These are phyloP conservation scores for Leucaena leucocephala DNA, from an alignment of 306 rosid genomes.

Conservation along the genomic window DNA sequence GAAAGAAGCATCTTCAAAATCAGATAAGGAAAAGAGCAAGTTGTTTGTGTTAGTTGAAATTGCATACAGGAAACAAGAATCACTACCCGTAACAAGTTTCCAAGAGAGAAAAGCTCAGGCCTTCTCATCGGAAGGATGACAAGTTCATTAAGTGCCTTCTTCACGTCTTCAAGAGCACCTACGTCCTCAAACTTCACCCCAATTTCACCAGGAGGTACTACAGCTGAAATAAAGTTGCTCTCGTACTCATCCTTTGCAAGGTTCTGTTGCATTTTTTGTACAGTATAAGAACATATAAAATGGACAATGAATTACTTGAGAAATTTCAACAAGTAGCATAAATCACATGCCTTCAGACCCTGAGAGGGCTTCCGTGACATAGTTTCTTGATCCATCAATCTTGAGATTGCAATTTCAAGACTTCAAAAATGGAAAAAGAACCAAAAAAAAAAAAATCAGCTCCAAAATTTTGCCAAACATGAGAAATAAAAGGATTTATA, in stretches of 20 bases:
- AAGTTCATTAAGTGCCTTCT: conserved; percentile 84
- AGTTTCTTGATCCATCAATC: conserved; percentile 82
- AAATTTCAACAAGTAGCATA: conserved; percentile 23
- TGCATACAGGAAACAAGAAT: conserved; percentile 28
- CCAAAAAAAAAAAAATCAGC: conserved; percentile 34
- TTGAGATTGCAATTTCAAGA: conserved; percentile 79
- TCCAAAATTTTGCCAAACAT: conserved; percentile 13
- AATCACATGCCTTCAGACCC: conserved; percentile 73
- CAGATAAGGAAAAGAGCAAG: conserved; percentile 23
- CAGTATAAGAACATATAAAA: conserved; percentile 16
- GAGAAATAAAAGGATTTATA: conserved; percentile 24
- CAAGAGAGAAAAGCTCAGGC: conserved; percentile 91
- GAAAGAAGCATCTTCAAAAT: conserved; percentile 38
- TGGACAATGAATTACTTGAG: not conserved
- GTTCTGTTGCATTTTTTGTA: conserved; percentile 58
- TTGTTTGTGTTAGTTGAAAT: conserved; percentile 26
- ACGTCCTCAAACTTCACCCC: conserved; percentile 95
- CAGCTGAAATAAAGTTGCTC: conserved; percentile 88
- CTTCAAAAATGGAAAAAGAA: conserved; percentile 52
- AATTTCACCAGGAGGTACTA: conserved; percentile 93
- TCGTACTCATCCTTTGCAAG: conserved; percentile 96
- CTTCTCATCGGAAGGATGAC: conserved; percentile 98
- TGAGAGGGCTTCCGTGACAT: conserved; percentile 72
- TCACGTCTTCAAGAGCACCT: conserved; percentile 97
- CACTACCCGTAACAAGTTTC: conserved; percentile 87